phyloP scores from a whole-genome alignment of 257 asterid species.

The Echium plantagineum region DNA sequence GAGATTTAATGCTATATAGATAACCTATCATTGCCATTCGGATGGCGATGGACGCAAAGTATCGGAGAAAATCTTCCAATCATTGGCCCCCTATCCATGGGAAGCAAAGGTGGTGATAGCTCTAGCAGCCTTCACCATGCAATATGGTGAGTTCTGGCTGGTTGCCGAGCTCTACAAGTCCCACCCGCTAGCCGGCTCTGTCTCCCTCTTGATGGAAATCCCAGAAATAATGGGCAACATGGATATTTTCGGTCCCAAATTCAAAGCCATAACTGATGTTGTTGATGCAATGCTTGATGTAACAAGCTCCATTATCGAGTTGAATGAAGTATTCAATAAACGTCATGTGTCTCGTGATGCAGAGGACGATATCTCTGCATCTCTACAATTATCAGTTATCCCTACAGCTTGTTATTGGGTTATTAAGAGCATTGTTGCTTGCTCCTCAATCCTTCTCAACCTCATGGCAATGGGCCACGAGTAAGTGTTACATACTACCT shows the following conservation, averaged over 20 bases:
- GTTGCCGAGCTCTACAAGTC: conserved; percentile 23
- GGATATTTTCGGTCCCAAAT: conserved; percentile 14
- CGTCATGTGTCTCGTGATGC: conserved; percentile 16
- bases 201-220: conserved; percentile 26
- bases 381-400: conserved; percentile 12
- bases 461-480: conserved; percentile 67
- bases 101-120: conserved; percentile 29
- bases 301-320: conserved; percentile 18
- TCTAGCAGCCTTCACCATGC: conserved; percentile 28
- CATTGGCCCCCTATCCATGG: conserved; percentile 30
- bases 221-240: conserved; percentile 27
- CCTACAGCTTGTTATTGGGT: conserved; percentile 56
- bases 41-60: conserved; percentile 26
- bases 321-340: conserved; percentile 21
- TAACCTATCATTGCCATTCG: conserved; percentile 20
- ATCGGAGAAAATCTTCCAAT: conserved; percentile 20
- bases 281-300: conserved; percentile 16
- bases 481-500: conserved; percentile 20
- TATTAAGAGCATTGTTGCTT: conserved; percentile 51
- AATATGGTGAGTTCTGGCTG: conserved; percentile 31
- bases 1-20: conserved; percentile 8
- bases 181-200: conserved; percentile 27
- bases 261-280: conserved; percentile 8
- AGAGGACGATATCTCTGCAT: conserved; percentile 13
- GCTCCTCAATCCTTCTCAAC: conserved; percentile 43